Percentiles rank a stretch among this genome's conserved stretches.
phyloP scores from a whole-genome alignment of 805 yeast species.

The Wickerhamiella occidentalis region DNA sequence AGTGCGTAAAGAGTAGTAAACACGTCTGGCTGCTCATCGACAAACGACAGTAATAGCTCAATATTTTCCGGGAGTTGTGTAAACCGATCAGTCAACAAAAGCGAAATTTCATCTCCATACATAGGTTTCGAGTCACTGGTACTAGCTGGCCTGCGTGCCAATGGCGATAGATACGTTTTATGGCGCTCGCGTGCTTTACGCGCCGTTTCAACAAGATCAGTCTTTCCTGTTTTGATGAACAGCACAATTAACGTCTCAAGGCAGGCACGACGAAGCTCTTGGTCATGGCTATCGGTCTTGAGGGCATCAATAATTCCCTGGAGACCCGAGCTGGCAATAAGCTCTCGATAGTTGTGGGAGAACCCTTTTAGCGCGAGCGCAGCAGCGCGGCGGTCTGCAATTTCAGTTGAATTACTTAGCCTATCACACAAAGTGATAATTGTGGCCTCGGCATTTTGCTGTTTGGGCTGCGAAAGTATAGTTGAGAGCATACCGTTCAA shows the following conservation, averaged over 20 bases:
- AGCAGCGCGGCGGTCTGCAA: constrained; percentile 84
- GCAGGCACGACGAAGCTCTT: constrained; percentile 61
- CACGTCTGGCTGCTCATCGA: constrained; percentile 43
- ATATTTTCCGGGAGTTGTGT: constrained; percentile 46
- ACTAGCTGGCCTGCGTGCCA: constrained; percentile 11
- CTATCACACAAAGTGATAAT: constrained; percentile 84
- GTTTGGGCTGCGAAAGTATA: constrained; percentile 36
- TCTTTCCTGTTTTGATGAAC: constrained; percentile 49
- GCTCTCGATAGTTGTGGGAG: constrained; percentile 77
- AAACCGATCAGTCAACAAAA: constrained; percentile 92
- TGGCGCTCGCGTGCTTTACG: constrained; percentile 34
- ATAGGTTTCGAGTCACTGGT: constrained; percentile 28
- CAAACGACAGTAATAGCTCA: constrained; percentile 38
- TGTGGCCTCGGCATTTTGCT: constrained; percentile 61
- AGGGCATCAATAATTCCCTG: constrained; percentile 59
- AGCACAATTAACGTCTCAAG: constrained; percentile 75
- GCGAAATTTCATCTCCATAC: constrained; percentile 66
- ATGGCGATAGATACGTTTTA: constrained; percentile 24
- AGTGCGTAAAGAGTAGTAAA: constrained; percentile 70
- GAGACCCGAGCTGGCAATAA: constrained; percentile 78
- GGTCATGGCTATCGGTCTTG: constrained; percentile 53
- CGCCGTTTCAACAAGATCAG: constrained; percentile 66
- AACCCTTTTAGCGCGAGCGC: constrained; percentile 80
- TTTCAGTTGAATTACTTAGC: constrained; percentile 63
- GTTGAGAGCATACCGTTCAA: constrained; percentile 5